Percentiles rank a stretch among this genome's conserved stretches.
Conservation (phyloP, 169 alveolate genomes). For the Plasmodium fragile region DNA sequence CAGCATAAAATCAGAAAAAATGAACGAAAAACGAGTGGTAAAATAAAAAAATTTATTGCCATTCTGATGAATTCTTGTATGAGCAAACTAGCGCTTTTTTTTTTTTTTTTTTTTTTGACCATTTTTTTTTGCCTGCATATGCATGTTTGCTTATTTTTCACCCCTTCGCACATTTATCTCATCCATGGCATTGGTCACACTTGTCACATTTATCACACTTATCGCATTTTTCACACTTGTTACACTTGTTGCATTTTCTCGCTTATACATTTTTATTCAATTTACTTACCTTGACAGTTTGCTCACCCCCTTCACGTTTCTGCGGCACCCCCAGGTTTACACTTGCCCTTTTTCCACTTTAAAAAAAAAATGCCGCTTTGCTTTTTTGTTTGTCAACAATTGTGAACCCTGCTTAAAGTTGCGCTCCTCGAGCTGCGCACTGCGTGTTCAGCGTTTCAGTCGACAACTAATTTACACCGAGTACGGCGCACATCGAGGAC, state of each 20-base stretch:
- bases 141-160: slow-evolving; percentile 10
- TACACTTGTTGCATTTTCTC: neutral
- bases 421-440: neutral
- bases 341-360: neutral
- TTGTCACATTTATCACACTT: neutral
- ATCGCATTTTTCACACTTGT: neutral
- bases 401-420: neutral
- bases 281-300: neutral
- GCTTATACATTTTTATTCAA: neutral
- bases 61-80: slow-evolving; percentile 19
- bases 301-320: neutral
- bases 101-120: slow-evolving; percentile 29
- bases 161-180: neutral
- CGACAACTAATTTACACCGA: neutral
- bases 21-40: neutral
- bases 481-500: neutral
- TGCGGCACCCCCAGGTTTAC: neutral
- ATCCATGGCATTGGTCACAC: neutral
- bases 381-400: neutral
- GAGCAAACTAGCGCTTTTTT: slow-evolving; percentile 35
- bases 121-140: neutral
- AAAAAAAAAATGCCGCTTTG: neutral
- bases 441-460: neutral
- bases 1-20: neutral
- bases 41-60: slow-evolving; percentile 1